Evolutionary conservation across 768 basidiomycete species (phyloP), one percentile per base, ranked within the genome.

Genomic region (Boletus bicolor): DNA sequence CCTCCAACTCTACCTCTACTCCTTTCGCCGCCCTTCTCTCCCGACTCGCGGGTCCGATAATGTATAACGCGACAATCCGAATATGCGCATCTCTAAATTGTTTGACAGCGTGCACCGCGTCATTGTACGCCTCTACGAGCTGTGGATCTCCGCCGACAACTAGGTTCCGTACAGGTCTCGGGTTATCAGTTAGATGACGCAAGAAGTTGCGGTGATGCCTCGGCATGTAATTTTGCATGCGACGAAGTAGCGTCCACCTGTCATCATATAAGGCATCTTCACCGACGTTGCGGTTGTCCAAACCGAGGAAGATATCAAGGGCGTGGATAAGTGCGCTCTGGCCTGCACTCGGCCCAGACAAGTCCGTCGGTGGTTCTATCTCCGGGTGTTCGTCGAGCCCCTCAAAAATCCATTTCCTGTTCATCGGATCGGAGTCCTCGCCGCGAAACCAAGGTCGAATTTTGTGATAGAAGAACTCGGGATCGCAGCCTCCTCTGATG

Each of bases 191-290:
- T 28, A 93, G 80, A 66, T 91, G 87, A 49, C 74, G 75, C 28
- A 93, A 74, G 73, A 92, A 93, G n/a, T 80, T 74, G 28, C 89
- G 85, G 66, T 93, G 91, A 59, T 85, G 82, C 11, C 82, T 79
- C 7, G 91, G 89, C 91, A 93, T 93, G 71, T 93, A 93, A 7
- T 74, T 70, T 51, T 87, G 81, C 90, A 92, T 91, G 35, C 86
- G 79, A 47, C 80, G 75, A 53, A 92, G 79, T 66, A 91, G 85
- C 7, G 82, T 55, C 63, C 63, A 53, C 36, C 55, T 53, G 49
- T 65, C 58, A 2, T 60, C 56, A 11, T 38, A 30, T 21, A 26
- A 21, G 5, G 41, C 69, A 38, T 51, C 42, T 49, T 44, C 48
- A 1, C 49, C 46, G 2, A 68, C 64, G 53, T 72, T 72, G 35